Evolutionary conservation across 1,284 basidiomycete species (phyloP).

Genomic region (Cryptococcus hybrid): DNA sequence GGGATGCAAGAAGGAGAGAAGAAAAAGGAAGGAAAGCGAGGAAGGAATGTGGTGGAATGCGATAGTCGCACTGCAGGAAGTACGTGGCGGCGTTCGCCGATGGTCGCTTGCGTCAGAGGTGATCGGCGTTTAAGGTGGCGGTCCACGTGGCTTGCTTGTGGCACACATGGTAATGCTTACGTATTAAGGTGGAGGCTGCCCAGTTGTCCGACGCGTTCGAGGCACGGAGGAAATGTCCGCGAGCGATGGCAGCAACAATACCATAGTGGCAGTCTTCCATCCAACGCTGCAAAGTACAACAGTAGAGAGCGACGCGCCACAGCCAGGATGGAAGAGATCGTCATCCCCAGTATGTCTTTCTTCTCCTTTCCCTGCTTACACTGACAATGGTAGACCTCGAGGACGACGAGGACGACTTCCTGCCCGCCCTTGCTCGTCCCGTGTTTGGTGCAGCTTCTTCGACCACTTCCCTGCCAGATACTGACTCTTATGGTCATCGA

Average conservation of each 20-base stretch:
- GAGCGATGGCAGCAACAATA: no score
- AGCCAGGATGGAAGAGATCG: conserved; percentile 34
- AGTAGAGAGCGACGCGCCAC: neutral
- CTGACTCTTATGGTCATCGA: conserved; percentile 19
- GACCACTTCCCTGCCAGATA: conserved; percentile 19
- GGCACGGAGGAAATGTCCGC: no score
- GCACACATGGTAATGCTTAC: no score
- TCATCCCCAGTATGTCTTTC: conserved; percentile 42
- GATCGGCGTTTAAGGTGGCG: neutral
- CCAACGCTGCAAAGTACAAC: neutral
- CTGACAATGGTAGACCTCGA: conserved; percentile 30
- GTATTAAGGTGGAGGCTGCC: no score
- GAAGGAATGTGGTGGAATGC: neutral
- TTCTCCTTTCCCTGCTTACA: neutral
- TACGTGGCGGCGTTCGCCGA: neutral
- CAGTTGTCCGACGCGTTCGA: no score
- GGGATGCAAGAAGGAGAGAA: neutral
- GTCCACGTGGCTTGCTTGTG: neutral
- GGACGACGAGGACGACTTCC: conserved; percentile 43
- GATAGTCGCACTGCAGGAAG: no score
- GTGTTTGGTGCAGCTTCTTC: conserved; percentile 25
- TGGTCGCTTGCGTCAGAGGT: neutral
- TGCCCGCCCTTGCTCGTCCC: conserved; percentile 27
- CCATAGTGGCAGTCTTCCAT: neutral
- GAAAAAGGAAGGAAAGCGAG: neutral